phyloP scores from a whole-genome alignment of 108 stramenopile genomes.

The Cyclostephanos tholiformis region DNA sequence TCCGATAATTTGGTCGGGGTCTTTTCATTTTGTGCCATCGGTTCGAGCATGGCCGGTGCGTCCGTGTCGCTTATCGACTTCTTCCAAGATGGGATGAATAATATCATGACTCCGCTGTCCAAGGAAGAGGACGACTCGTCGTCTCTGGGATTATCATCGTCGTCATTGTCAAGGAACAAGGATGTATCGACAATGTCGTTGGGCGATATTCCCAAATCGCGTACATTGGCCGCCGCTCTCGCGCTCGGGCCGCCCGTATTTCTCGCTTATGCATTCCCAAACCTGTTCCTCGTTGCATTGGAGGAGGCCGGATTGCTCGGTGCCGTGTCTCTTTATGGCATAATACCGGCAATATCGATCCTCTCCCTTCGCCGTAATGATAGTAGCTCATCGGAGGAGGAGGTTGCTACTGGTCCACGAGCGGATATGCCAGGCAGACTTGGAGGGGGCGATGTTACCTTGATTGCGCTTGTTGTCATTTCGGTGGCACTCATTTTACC shows the following conservation, averaged over 20 bases:
- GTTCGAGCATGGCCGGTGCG: constrained; percentile 58
- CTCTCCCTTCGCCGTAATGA: constrained; percentile 21
- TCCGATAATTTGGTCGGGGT: constrained; percentile 44
- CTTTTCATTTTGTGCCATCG: constrained; percentile 51
- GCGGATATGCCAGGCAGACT: constrained; percentile 46
- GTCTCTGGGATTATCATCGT: too few relatives aligned
- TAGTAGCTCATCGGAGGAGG: not conserved
- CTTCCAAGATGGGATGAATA: constrained; percentile 39
- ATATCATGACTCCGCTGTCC: too few relatives aligned
- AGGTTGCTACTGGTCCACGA: too few relatives aligned
- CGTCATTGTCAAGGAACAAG: not conserved
- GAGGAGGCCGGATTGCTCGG: constrained; percentile 53
- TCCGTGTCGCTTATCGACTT: constrained; percentile 55
- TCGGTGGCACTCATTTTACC: constrained; percentile 40
- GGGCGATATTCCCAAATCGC: not conserved
- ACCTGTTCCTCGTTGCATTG: constrained; percentile 42
- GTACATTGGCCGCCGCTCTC: constrained; percentile 34
- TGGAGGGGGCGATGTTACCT: constrained; percentile 26
- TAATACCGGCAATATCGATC: constrained; percentile 47
- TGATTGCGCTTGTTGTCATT: constrained; percentile 30
- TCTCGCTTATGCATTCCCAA: constrained; percentile 41
- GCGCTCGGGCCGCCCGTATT: constrained; percentile 46
- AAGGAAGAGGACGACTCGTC: too few relatives aligned
- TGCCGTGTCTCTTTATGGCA: constrained; percentile 47
- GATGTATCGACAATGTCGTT: not conserved